These are phyloP conservation scores for Neofusicoccum umdonicola DNA, from an alignment of 2,329 filamentous ascomycete genomes.

Conservation along the genomic window DNA sequence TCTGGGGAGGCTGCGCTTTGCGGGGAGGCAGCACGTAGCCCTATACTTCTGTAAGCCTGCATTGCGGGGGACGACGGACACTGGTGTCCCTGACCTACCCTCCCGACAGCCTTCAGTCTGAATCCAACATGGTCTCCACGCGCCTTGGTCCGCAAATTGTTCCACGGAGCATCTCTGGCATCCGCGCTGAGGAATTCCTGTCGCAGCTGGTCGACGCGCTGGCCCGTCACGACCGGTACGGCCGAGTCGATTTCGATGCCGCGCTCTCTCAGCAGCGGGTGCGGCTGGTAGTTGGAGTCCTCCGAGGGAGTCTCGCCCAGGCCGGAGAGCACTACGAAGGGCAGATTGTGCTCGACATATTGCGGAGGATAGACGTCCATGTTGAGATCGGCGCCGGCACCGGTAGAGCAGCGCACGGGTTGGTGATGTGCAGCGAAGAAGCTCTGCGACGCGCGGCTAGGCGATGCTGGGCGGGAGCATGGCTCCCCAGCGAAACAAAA, in stretches of 20 bases:
- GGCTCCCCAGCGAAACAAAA: constrained; percentile 7
- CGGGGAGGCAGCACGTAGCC: constrained; percentile 59
- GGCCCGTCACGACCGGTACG: constrained; percentile 63
- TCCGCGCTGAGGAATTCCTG: constrained; percentile 66
- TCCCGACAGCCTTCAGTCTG: constrained; percentile 70
- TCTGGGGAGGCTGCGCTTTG: constrained; percentile 60
- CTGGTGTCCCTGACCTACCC: constrained; percentile 62
- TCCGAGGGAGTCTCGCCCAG: constrained; percentile 47
- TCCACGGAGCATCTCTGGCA: constrained; percentile 66
- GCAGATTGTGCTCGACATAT: constrained; percentile 84
- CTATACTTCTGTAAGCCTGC: constrained; percentile 32
- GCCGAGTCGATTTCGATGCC: constrained; percentile 63
- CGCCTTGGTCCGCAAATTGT: constrained; percentile 42
- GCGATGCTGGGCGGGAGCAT: constrained; percentile 9
- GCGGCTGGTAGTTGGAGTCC: constrained; percentile 26
- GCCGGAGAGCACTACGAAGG: constrained; percentile 78
- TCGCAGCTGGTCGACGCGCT: constrained; percentile 64
- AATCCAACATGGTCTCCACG: constrained; percentile 55
- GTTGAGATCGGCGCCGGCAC: constrained; percentile 18
- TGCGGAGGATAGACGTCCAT: constrained; percentile 80
- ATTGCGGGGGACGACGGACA: constrained; percentile 23
- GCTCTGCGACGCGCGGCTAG: constrained; percentile 1
- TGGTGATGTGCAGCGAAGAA: background rate
- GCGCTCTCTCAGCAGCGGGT: constrained; percentile 51
- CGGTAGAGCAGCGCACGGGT: constrained; percentile 15